These are phyloP conservation scores for Coprinopsis strossmayeri DNA, from an alignment of 768 basidiomycete species.

Conservation along the genomic window DNA sequence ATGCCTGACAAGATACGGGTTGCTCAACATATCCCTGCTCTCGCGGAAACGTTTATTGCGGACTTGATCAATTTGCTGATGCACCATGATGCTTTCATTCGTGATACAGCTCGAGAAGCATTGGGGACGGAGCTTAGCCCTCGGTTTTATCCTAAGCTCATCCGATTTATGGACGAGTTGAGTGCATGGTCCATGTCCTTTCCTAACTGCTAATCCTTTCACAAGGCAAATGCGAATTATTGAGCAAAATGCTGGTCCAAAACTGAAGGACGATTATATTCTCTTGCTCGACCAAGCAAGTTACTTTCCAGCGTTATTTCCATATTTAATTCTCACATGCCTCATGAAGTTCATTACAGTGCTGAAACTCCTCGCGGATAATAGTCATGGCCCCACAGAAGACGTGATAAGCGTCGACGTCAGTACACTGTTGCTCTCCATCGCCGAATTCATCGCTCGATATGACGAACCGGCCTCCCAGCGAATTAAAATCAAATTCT, in stretches of 20 bases:
- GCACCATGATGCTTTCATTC: constrained; percentile 53
- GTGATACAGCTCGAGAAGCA: constrained; percentile 78
- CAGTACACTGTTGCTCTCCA: constrained; percentile 47
- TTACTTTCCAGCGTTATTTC: not conserved
- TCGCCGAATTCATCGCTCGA: constrained; percentile 62
- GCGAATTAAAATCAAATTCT: constrained; percentile 72
- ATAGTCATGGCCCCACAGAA: constrained; percentile 48
- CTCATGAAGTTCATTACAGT: constrained; percentile 63
- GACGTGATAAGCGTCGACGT: constrained; percentile 60
- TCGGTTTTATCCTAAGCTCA: constrained; percentile 56
- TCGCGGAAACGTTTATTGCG: constrained; percentile 60
- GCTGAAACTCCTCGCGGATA: constrained; percentile 74
- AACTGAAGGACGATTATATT: constrained; percentile 33
- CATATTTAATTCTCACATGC: too few relatives aligned
- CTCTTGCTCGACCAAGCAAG: constrained; percentile 71
- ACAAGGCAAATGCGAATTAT: constrained; percentile 47
- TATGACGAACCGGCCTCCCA: constrained; percentile 47
- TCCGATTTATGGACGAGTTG: constrained; percentile 70
- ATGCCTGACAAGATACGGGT: constrained; percentile 74
- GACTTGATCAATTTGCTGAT: constrained; percentile 66
- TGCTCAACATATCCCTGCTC: constrained; percentile 46
- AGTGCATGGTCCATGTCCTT: not conserved
- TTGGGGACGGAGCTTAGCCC: constrained; percentile 75
- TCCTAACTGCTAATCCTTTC: not conserved
- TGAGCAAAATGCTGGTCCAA: constrained; percentile 37